A percentile compares a stretch with the other conserved stretches of the same genome.
Conservation (phyloP, 2,329 filamentous ascomycete genomes). For the Penicillium thymicola region DNA sequence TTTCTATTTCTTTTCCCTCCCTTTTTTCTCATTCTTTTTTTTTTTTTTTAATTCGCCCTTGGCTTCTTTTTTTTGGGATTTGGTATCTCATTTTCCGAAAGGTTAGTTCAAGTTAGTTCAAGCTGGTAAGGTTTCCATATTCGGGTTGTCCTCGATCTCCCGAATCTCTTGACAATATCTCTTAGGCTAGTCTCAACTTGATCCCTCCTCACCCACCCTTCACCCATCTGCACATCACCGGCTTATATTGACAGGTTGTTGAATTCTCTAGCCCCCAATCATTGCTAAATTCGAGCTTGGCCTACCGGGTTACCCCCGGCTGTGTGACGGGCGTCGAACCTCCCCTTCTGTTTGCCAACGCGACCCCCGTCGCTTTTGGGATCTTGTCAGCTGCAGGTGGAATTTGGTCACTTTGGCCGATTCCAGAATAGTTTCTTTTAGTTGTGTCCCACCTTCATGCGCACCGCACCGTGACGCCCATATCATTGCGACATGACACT, state of each 20-base stretch:
- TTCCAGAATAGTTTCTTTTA: constrained; percentile 5
- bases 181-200: constrained; percentile 2
- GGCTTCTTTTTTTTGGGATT: background rate
- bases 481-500: constrained; percentile 7
- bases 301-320: constrained; percentile 14
- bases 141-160: background rate
- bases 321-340: constrained; percentile 17
- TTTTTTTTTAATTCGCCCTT: background rate
- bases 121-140: background rate
- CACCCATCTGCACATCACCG: constrained; percentile 3
- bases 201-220: background rate
- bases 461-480: background rate
- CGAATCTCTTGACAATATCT: constrained; percentile 1
- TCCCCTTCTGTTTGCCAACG: constrained; percentile 10
- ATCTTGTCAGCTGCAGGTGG: constrained; percentile 14
- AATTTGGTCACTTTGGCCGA: constrained; percentile 2
- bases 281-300: constrained; percentile 11
- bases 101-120: background rate
- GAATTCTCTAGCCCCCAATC: constrained; percentile 9
- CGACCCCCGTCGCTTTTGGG: constrained; percentile 3
- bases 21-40: too few relatives aligned
- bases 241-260: constrained; percentile 5
- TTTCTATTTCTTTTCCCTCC: background rate
- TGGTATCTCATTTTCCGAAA: background rate
- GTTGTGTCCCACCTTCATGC: background rate